Evolutionary conservation across 2,329 filamentous ascomycete species (phyloP), one percentile per base, ranked within the genome.

Genomic region (Monilinia laxa): DNA sequence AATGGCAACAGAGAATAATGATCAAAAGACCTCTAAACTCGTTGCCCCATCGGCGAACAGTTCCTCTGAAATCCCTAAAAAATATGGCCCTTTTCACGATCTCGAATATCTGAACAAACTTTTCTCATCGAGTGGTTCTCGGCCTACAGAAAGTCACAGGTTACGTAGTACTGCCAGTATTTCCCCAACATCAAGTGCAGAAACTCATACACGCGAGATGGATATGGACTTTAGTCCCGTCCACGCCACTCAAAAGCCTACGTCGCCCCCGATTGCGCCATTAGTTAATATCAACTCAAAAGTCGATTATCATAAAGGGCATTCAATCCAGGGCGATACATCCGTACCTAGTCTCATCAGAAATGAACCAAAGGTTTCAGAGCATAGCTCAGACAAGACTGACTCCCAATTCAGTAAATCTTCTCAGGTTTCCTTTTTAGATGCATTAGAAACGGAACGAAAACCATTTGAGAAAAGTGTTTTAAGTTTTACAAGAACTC

Each of bases 11-110:
- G 58, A 60, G 9, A 40, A 38, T 7, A 28, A 25, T 10, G 6
- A 23, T 60, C 14, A 38, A 3, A 60, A 60, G 40, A 4, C n/a
- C 9, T 38, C 20, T 7, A 20, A 23, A 3, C 25, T 31, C 1
- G 23, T 14, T 14, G 16, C 18, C 9, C 14, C 45, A 5, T 18
- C 28, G n/a, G 31, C 16, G 14, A 51, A 4, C 7, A 35, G 5
- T 12, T 9, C n/a, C 1, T 7, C 58, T 38, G 28, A 25, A 20
- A 25, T 0, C 11, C 14, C 28, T 5, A 18, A 23, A 38, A 51
- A 51, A 20, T 51, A 40, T 14, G 45, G 58, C 14, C 58, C 45
- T 51, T 60, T 60, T n/a, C n/a, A 60, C 4, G 45, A 60, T n/a
- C n/a, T 38, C 10, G 31, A 51, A 23, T 20, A 14, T 38, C 49